These are phyloP conservation scores for Mediolabrus comicus DNA, from an alignment of 108 stramenopile genomes.

Conservation along the genomic window DNA sequence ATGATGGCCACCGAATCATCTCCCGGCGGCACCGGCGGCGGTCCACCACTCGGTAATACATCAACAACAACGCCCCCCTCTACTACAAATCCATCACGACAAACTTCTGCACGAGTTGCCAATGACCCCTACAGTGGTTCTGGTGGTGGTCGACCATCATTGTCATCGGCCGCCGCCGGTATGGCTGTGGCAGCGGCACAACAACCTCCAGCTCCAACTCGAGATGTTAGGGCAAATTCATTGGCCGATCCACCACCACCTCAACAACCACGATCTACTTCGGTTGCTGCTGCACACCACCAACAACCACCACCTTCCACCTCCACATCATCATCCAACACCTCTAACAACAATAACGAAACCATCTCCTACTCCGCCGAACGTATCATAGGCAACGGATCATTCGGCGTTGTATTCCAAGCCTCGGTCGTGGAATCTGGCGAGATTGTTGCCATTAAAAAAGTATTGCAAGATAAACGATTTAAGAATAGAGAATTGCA, in stretches of 20 bases:
- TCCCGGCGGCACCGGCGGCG: too few species aligned
- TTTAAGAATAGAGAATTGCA: slow-evolving; percentile 99
- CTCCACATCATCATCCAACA: neutral
- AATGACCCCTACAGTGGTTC: too few species aligned
- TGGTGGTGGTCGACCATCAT: too few species aligned
- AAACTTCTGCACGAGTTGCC: too few species aligned
- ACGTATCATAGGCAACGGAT: slow-evolving; percentile 98
- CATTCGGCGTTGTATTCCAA: slow-evolving; percentile 98
- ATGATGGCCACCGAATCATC: neutral
- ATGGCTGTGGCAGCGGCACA: neutral
- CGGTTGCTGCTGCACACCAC: too few species aligned
- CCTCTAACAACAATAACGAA: slow-evolving; percentile 21
- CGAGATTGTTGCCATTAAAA: slow-evolving; percentile 94
- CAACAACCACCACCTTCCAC: neutral
- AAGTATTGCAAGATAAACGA: slow-evolving; percentile 97
- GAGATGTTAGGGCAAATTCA: neutral
- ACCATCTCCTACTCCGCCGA: slow-evolving; percentile 96
- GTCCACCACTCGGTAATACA: neutral
- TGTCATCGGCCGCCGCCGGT: too few species aligned
- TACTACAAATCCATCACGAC: neutral
- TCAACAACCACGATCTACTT: neutral
- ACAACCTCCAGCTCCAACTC: neutral
- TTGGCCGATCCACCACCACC: neutral
- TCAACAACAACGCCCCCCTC: neutral
- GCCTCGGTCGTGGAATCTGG: slow-evolving; percentile 95